phyloP scores from a whole-genome alignment of 2,329 filamentous ascomycete species.

The Septoria linicola region DNA sequence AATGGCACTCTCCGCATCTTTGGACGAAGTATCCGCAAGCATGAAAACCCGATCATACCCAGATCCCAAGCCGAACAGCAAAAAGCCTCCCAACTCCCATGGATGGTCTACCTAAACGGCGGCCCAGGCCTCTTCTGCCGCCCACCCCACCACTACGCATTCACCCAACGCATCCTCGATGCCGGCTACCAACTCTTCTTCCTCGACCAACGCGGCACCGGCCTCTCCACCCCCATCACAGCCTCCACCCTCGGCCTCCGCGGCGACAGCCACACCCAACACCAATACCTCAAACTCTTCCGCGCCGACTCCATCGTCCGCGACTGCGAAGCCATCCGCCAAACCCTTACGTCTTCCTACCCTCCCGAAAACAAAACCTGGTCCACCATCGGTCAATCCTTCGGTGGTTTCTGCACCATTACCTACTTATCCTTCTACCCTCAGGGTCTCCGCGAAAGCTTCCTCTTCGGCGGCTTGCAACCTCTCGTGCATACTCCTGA shows the following conservation, averaged over 20 bases:
- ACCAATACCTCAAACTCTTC: slow-evolving; percentile 78
- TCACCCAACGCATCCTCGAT: slow-evolving; percentile 69
- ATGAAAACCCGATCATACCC: slow-evolving; percentile 55
- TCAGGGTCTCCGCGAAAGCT: slow-evolving; percentile 70
- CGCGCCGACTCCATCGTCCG: slow-evolving; percentile 86
- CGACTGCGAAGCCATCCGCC: slow-evolving; percentile 82
- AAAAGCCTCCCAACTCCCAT: slow-evolving; percentile 55
- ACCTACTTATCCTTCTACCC: slow-evolving; percentile 82
- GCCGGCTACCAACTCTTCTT: slow-evolving; percentile 80
- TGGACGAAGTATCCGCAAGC: slow-evolving; percentile 68
- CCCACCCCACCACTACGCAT: slow-evolving; percentile 69
- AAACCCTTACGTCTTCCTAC: slow-evolving; percentile 68
- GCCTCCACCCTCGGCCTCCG: slow-evolving; percentile 66
- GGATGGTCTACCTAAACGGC: slow-evolving; percentile 74
- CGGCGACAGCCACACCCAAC: slow-evolving; percentile 65
- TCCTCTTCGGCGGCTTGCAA: slow-evolving; percentile 79
- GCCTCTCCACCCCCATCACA: slow-evolving; percentile 77
- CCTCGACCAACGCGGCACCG: slow-evolving; percentile 89
- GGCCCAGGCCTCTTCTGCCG: slow-evolving; percentile 79
- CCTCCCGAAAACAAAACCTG: slow-evolving; percentile 71
- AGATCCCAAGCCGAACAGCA: slow-evolving; percentile 57
- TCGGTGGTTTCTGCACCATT: slow-evolving; percentile 81
- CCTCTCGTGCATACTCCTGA: slow-evolving; percentile 71
- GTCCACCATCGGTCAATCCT: slow-evolving; percentile 87
- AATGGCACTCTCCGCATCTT: slow-evolving; percentile 71